A percentile compares a stretch with the other conserved stretches of the same genome.
Evolutionary conservation across 2,329 filamentous ascomycete genomes (phyloP).

Genomic region (Emmonsiellopsis sp.): DNA sequence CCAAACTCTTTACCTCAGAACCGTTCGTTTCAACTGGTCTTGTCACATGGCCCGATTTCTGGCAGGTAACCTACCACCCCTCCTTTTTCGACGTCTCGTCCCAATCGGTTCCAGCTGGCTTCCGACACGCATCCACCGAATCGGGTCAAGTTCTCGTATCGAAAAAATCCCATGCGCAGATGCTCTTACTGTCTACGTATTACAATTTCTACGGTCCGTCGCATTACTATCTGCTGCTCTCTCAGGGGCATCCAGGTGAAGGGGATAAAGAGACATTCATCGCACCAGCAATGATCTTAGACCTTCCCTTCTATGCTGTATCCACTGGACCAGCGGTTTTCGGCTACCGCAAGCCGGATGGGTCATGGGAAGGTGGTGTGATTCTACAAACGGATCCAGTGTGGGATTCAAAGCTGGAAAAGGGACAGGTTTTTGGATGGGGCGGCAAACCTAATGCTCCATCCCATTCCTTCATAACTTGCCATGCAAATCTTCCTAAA

Average conservation of each 20-base stretch:
- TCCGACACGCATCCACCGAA: slow-evolving; percentile 37
- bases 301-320: slow-evolving; percentile 12
- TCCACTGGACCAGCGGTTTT: slow-evolving; percentile 12
- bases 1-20: slow-evolving; percentile 40
- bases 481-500: slow-evolving; percentile 33
- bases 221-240: slow-evolving; percentile 39
- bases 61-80: slow-evolving; percentile 34
- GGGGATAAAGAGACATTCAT: slow-evolving; percentile 14
- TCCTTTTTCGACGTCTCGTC: slow-evolving; percentile 38
- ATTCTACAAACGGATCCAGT: slow-evolving; percentile 23
- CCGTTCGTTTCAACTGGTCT: slow-evolving; percentile 45
- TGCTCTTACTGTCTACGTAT: slow-evolving; percentile 42
- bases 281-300: slow-evolving; percentile 7
- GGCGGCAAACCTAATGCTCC: slow-evolving; percentile 13
- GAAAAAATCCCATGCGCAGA: slow-evolving; percentile 38
- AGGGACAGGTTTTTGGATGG: slow-evolving; percentile 10
- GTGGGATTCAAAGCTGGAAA: slow-evolving; percentile 23
- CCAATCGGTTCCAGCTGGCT: slow-evolving; percentile 24
- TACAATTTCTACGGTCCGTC: slow-evolving; percentile 48
- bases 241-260: slow-evolving; percentile 20
- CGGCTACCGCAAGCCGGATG: slow-evolving; percentile 9
- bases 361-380: slow-evolving; percentile 11
- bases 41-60: slow-evolving; percentile 50
- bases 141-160: slow-evolving; percentile 41
- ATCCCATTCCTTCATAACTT: slow-evolving; percentile 23